phyloP scores from a whole-genome alignment of 768 basidiomycete species.

The Phlegmacium glaucopus region DNA sequence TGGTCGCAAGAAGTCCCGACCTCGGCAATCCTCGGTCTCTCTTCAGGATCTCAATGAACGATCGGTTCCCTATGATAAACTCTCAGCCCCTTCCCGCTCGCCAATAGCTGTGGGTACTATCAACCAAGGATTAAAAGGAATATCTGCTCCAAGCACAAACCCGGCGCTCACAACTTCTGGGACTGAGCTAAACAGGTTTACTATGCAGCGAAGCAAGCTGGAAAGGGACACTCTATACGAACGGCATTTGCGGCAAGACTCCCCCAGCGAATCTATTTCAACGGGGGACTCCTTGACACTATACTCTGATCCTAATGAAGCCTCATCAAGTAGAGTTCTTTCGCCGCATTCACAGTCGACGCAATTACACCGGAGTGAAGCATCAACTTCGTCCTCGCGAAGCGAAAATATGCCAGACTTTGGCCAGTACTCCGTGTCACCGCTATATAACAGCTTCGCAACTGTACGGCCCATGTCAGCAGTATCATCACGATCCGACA shows the following conservation, averaged over 20 bases:
- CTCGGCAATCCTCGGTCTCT: constrained; percentile 61
- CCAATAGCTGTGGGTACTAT: constrained; percentile 56
- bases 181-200: constrained; percentile 65
- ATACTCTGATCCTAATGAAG: constrained; percentile 46
- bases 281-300: constrained; percentile 59
- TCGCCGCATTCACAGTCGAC: constrained; percentile 32
- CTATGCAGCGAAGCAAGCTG: constrained; percentile 43
- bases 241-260: constrained; percentile 41
- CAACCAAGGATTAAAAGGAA: constrained; percentile 56
- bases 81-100: constrained; percentile 52
- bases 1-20: constrained; percentile 58
- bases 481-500: constrained; percentile 54
- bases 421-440: constrained; percentile 33
- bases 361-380: constrained; percentile 52
- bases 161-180: constrained; percentile 72
- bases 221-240: constrained; percentile 57
- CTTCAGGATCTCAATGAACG: constrained; percentile 58
- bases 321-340: constrained; percentile 25
- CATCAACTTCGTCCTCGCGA: constrained; percentile 47
- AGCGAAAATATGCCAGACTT: constrained; percentile 55
- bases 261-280: constrained; percentile 47
- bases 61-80: constrained; percentile 72
- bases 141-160: constrained; percentile 84
- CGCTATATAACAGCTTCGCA: constrained; percentile 28
- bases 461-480: constrained; percentile 49